Evolutionary conservation across 495 filamentous ascomycete species (phyloP).

Genomic region (Penicillium alfredii): DNA sequence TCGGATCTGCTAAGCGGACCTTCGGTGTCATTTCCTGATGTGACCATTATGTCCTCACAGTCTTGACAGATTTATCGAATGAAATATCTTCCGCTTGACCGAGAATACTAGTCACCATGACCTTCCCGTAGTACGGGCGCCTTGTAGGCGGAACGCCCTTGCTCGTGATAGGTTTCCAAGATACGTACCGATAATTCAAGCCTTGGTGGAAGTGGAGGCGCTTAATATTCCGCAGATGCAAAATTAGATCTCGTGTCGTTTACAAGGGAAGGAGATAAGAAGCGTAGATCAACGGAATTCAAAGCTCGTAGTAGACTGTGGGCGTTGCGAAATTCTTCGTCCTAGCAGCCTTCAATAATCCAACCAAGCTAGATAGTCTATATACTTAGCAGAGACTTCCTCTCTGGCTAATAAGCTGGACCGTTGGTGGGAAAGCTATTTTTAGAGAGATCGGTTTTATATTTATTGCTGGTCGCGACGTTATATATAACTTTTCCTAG

Average conservation of each 20-base stretch:
- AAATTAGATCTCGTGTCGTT: too few relatives aligned
- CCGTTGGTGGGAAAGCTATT: constrained; percentile 17
- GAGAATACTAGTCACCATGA: constrained; percentile 13
- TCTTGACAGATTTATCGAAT: too few relatives aligned
- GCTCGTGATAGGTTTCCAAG: constrained; percentile 16
- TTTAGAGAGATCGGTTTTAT: constrained; percentile 24
- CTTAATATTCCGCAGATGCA: constrained; percentile 16
- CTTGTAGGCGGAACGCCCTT: constrained; percentile 8
- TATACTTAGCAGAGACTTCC: constrained; percentile 17
- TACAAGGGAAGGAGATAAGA: too few relatives aligned
- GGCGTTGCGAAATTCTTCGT: constrained; percentile 18
- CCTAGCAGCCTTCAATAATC: constrained; percentile 29
- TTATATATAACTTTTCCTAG: constrained; percentile 29
- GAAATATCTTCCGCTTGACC: background rate
- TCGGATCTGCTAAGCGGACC: constrained; percentile 1
- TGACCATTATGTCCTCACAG: constrained; percentile 4
- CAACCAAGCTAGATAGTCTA: constrained; percentile 21
- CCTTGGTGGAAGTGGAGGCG: constrained; percentile 22
- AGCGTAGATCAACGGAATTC: constrained; percentile 11
- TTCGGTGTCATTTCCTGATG: constrained; percentile 4
- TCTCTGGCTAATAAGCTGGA: constrained; percentile 14
- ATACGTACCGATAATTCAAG: constrained; percentile 15
- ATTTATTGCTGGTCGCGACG: constrained; percentile 19
- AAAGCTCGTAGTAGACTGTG: constrained; percentile 17
- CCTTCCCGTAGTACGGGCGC: constrained; percentile 15